Percentiles rank a stretch among this genome's conserved stretches.
Conservation (phyloP, 2,329 filamentous ascomycete genomes). For the Furcasterigmium furcatum region DNA sequence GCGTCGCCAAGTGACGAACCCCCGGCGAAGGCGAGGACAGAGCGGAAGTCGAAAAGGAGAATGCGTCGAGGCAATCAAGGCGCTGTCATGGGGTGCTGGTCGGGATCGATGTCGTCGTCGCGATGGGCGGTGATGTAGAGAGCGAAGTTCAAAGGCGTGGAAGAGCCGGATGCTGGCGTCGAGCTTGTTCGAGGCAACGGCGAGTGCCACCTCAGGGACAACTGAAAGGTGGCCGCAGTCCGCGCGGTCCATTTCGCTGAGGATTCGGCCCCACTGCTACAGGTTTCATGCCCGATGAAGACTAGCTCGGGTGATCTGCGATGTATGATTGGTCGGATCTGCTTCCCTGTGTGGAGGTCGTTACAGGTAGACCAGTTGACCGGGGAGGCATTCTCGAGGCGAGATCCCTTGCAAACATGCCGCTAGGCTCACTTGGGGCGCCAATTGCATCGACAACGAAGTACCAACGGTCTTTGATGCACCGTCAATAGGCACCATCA, state of each 20-base stretch:
- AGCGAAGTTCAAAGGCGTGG: neutral
- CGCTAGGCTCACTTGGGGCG: too few species aligned
- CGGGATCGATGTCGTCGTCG: neutral
- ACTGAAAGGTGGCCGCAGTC: neutral
- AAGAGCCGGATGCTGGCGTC: neutral
- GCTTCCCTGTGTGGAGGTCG: too few species aligned
- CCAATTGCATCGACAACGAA: too few species aligned
- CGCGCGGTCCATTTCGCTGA: too few species aligned
- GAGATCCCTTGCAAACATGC: too few species aligned
- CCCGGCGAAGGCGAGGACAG: conserved; percentile 3
- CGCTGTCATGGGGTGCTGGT: conserved; percentile 4
- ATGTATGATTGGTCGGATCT: too few species aligned
- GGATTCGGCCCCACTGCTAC: neutral
- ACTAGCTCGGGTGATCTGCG: too few species aligned
- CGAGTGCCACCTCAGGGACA: neutral
- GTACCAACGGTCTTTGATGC: too few species aligned
- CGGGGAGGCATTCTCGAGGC: too few species aligned
- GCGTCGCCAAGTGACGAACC: conserved; percentile 9
- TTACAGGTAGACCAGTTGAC: too few species aligned
- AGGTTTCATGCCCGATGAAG: neutral
- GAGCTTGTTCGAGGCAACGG: neutral
- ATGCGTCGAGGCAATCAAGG: neutral
- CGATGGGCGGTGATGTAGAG: too few species aligned
- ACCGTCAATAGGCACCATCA: too few species aligned
- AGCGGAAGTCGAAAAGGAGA: neutral